Base-by-base conservation (phyloP, 768 basidiomycete species). In the Coprinopsis sp. region DNA sequence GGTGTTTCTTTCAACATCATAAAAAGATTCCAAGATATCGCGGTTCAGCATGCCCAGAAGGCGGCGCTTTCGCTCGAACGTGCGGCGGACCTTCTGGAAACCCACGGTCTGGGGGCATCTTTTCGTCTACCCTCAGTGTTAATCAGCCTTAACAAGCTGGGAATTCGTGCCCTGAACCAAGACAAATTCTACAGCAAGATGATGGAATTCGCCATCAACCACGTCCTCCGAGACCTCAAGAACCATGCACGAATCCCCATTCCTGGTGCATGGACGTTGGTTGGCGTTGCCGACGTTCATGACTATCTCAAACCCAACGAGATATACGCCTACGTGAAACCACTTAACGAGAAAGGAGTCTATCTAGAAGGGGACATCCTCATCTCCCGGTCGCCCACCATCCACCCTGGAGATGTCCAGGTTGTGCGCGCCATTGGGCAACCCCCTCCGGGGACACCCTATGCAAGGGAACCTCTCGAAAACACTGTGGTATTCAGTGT, bases 231-330 rank as follows among this genome's bases (percentile, higher is more conserved):
- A 29, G 69, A 77, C 37, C 66, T 87, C 16, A 87, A 87, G 50
- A 74, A 79, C 46, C 68, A 70, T 47, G 82, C 84, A 0, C 73
- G 84, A 3, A 87, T 89, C 30, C 83, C 83, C 11, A 68, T 89
- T 12, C 77, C 76, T 1, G 66, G 67, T 4, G 78, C 74, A 2
- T 83, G 76, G 69, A 87, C 82, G 0, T 60, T 90, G 1, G 86
- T 87, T 3, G 86, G 86, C 1, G 76, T 87, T 6, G 83, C 83
- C 1, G 86, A 90, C 57, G 69, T 80, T 1, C 79, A 82, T 50
- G 58, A 62, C 1, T 76, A 68, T 47, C 68, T 87, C 4, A 25
- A 67, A 27, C 73, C 73, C 46, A 71, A 71, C 1, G 66, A 86
- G 51, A 73, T 88, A 16, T 90, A 84, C 55, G 81, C 74, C 1